Evolutionary conservation across 1,284 basidiomycete species (phyloP), one percentile per base, ranked within the genome.

Genomic region (Cystobasidiaceae sp.): DNA sequence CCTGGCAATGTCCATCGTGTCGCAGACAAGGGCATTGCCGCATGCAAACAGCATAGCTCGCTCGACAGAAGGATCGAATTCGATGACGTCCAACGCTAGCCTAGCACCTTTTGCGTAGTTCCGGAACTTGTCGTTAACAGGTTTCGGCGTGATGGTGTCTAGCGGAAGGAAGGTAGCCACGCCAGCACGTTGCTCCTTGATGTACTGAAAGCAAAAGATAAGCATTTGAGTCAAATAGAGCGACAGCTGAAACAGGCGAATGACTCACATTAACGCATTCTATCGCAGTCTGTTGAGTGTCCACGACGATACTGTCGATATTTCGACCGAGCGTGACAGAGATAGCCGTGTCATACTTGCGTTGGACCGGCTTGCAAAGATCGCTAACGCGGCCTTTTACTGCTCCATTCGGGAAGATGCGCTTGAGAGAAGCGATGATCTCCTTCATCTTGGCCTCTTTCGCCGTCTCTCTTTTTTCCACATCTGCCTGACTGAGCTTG

Each of bases 141-240:
- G 87, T 76, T 94, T 96, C 51, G 89, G 87, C 74, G 93, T 89
- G 70, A 98, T 93, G 1, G 90, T 93, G 76, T 98, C 94, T 11
- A 99, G 86, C 0, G 96, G 96, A 54, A 98, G 87, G 79, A 98
- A 98, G 0, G 94, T 98, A 6, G 93, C 93, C 77, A 93, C 90
- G 1, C 94, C 94, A 0, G 88, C 86, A 33, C 93, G 88, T 77
- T 97, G 92, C 73, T 89, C 92, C 68, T 92, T 88, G 82, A 99
- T 85, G 77, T 97, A 98, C 87, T 93, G 74, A 15, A 48, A 59
- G 39, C 41, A 27, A 2, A 6, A 30, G 13, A 27, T 13, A 25
- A 23, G 4, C 1, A 9, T 28, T 19, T 59, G 6, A 57, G 19
- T 2, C 37, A 28, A 5, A 4, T 23, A 27, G 3, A 0, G 3